These are phyloP conservation scores for Diplodia corticola DNA, from an alignment of 2,329 filamentous ascomycete genomes.

Conservation along the genomic window DNA sequence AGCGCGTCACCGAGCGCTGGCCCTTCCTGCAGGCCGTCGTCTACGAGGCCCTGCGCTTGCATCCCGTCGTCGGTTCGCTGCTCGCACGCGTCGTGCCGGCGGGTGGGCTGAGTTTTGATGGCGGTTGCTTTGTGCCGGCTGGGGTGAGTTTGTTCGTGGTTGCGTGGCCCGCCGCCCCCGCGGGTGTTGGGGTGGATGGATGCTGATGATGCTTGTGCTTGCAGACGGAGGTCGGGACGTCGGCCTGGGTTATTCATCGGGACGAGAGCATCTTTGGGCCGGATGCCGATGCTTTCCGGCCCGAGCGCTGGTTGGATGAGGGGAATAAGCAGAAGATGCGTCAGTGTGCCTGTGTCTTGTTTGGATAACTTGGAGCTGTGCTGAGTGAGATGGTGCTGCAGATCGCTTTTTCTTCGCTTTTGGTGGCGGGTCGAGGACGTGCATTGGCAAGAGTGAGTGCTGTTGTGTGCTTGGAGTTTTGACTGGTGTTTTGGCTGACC, in stretches of 20 bases:
- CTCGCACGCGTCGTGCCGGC: neutral
- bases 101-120: neutral
- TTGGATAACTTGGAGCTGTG: neutral
- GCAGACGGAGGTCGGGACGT: neutral
- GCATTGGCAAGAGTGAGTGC: conserved; percentile 27
- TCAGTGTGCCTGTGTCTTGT: neutral
- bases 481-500: neutral
- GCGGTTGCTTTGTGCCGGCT: neutral
- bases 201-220: neutral
- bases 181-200: too few species aligned
- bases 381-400: neutral
- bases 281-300: conserved; percentile 49
- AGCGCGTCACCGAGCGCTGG: conserved; percentile 26
- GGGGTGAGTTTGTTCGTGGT: neutral
- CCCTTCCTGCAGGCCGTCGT: conserved; percentile 37
- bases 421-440: conserved; percentile 29
- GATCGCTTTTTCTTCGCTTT: conserved; percentile 28
- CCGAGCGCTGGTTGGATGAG: conserved; percentile 50
- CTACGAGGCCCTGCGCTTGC: conserved; percentile 28
- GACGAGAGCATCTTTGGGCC: conserved; percentile 42
- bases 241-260: neutral
- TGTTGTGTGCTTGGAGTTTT: neutral
- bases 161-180: too few species aligned
- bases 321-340: conserved; percentile 20
- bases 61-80: conserved; percentile 28